Percentiles rank a stretch among this genome's conserved stretches.
phyloP scores from a whole-genome alignment of 2,329 filamentous ascomycete genomes.

The Herpotrichia juniperi region DNA sequence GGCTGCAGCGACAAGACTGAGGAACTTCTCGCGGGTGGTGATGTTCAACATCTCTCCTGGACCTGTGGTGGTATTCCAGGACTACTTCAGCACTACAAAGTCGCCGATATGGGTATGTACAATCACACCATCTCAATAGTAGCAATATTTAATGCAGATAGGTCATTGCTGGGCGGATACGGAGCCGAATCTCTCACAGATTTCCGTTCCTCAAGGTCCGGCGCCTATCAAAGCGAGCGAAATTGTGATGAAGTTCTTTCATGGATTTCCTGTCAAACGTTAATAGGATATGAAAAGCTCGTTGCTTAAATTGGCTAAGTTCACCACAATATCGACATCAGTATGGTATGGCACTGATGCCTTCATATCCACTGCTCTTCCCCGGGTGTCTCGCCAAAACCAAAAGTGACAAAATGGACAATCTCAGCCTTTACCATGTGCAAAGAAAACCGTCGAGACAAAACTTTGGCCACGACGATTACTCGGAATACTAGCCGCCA shows the following conservation, averaged over 20 bases:
- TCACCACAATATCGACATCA: too few species aligned
- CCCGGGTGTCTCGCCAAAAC: too few species aligned
- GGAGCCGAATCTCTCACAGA: conserved; percentile 53
- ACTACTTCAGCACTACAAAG: conserved; percentile 53
- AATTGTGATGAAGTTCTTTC: conserved; percentile 55
- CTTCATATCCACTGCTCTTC: too few species aligned
- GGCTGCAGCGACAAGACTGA: conserved; percentile 39
- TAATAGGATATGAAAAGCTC: not conserved
- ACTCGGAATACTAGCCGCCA: not conserved
- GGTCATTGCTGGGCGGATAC: conserved; percentile 56
- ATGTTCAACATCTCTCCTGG: conserved; percentile 54
- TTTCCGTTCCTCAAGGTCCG: conserved; percentile 48
- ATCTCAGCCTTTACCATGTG: not conserved
- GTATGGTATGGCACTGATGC: too few species aligned
- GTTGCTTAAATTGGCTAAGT: not conserved
- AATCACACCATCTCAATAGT: not conserved
- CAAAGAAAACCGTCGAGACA: not conserved
- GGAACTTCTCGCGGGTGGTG: conserved; percentile 43
- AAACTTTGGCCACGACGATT: not conserved
- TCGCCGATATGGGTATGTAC: conserved; percentile 49
- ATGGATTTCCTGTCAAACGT: conserved; percentile 27
- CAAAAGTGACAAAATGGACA: too few species aligned
- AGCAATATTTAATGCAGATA: conserved; percentile 7
- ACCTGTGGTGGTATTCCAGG: conserved; percentile 45
- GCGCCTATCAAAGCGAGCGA: conserved; percentile 53